Evolutionary conservation across 345 rosid species (phyloP).

Genomic region (Eucalyptus pauciflora): DNA sequence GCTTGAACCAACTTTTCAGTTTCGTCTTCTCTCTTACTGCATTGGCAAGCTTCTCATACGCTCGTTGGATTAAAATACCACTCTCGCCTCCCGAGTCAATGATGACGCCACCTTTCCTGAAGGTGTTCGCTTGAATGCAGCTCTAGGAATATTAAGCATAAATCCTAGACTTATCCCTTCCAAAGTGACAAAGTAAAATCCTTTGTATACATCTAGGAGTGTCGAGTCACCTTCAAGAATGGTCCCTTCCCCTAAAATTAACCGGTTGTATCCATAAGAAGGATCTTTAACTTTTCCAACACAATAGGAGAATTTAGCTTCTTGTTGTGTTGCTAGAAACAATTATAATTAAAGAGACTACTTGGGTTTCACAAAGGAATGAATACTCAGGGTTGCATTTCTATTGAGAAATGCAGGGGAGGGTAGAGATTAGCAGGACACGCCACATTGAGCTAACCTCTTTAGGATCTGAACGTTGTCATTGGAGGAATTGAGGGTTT

Average conservation of each 20-base stretch:
- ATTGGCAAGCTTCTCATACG: neutral
- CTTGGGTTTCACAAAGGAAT: no score
- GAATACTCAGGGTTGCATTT: accelerated
- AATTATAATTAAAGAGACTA: neutral
- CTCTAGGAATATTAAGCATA: neutral
- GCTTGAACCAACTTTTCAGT: neutral
- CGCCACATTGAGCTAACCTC: no score
- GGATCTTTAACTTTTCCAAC: neutral
- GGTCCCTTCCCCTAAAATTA: neutral
- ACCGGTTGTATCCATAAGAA: neutral
- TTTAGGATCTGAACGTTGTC: no score
- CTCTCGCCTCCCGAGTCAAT: neutral
- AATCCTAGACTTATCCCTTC: neutral
- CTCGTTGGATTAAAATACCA: neutral
- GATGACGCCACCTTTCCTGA: neutral
- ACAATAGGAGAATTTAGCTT: neutral
- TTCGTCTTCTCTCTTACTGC: neutral
- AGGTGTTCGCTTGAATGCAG: neutral
- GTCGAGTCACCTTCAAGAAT: neutral
- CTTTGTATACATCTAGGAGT: neutral
- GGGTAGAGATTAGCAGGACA: no score
- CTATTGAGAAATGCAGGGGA: no score
- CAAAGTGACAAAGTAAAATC: neutral
- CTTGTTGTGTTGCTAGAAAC: neutral
- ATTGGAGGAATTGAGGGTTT: no score